Base-by-base conservation (phyloP, 345 rosid genomes). In the Lagerstroemia speciosa region DNA sequence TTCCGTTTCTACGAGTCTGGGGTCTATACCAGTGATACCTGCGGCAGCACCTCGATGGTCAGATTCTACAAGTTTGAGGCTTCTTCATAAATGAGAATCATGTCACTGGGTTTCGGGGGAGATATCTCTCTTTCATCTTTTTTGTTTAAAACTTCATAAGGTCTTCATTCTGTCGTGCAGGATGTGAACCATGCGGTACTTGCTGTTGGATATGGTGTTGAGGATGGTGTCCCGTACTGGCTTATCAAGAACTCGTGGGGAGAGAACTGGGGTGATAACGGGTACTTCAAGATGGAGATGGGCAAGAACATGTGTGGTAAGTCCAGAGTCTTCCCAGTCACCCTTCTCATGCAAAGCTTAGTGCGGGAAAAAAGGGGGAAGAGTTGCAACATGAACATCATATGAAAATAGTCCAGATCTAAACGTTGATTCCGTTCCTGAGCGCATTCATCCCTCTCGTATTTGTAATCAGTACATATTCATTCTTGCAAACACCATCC, bases 261-360 rank as follows among this genome's bases (percentile, higher is more conserved):
- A 66, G 80, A 34, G 32, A 46, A 58, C 26, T 93, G 97, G 97
- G 97, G 98, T 1, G 85, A 83, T 71, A 62, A 80, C 50, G 97
- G 99, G 40, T 91, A 89, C 85, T 94, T 94, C 83, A 94, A 91
- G 87, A 91, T 91, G 95, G 95, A 87, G 72, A 31, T 86, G 84
- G 97, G 97, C 53, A 91, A 87, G 76, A 93, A 91, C 87, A 93
- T 91, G 97, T 87, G 98, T 71, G 98, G 98, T 93, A 78, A 84
- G 96, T 71, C 5, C 14, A 11, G 1, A 20, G 22, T 20, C 3
- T 57, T 9, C 26, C 15, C 15, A 1, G 14, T 27, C 31, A 26
- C 62, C 26, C 57, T 50, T 8, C 27, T 19, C 4, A 50, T 2
- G 8, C 5, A 17, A 48, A 48, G 41, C 10, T 38, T 38, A 5